A percentile compares a stretch with the other conserved stretches of the same genome.
These are phyloP conservation scores for Xerocomus nothofagi DNA, from an alignment of 1,284 basidiomycete species.

Conservation along the genomic window DNA sequence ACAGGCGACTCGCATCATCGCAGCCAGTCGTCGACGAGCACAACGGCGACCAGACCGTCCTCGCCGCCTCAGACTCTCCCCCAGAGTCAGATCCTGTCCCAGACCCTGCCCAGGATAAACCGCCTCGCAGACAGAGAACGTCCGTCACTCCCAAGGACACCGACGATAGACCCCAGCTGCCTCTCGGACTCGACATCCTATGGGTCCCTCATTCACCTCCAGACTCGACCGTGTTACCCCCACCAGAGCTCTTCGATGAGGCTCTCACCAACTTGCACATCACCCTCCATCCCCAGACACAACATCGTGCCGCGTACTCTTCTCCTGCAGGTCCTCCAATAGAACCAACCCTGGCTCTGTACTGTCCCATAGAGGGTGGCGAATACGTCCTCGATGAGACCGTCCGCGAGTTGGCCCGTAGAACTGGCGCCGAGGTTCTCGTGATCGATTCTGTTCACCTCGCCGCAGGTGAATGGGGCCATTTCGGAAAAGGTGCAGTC, in stretches of 20 bases:
- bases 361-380: constrained; percentile 86
- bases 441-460: constrained; percentile 79
- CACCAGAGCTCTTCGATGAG: constrained; percentile 64
- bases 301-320: constrained; percentile 66
- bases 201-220: constrained; percentile 50
- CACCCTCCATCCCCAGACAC: constrained; percentile 75
- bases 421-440: constrained; percentile 74
- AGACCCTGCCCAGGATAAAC: constrained; percentile 32
- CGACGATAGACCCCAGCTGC: constrained; percentile 47
- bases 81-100: constrained; percentile 27
- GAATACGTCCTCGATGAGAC: constrained; percentile 77
- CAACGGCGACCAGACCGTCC: constrained; percentile 7
- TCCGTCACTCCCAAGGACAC: constrained; percentile 36
- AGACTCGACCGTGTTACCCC: constrained; percentile 41
- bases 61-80: constrained; percentile 22
- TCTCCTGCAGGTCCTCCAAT: constrained; percentile 49
- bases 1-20: constrained; percentile 38
- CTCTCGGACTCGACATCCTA: constrained; percentile 58
- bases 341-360: constrained; percentile 78
- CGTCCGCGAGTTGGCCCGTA: constrained; percentile 70
- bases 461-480: constrained; percentile 78
- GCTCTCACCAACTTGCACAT: constrained; percentile 72
- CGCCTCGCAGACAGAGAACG: constrained; percentile 42
- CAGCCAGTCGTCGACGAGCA: constrained; percentile 24
- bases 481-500: constrained; percentile 65